Conservation (phyloP, 441 rosid genomes). For the Pelargonium fulgidum region DNA sequence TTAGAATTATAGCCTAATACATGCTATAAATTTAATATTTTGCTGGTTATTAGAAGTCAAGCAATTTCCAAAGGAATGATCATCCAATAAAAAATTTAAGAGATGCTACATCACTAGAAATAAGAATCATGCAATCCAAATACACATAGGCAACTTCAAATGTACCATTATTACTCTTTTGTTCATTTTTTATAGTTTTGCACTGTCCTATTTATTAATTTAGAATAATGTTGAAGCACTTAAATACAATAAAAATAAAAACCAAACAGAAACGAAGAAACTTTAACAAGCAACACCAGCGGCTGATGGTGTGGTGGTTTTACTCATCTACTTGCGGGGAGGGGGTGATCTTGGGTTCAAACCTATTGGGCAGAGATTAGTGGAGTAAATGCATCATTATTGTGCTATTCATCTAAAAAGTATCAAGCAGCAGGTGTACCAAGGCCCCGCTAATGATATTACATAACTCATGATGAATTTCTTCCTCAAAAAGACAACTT, state of each 20-base stretch:
- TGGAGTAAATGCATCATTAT: not conserved
- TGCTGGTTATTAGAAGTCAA: not conserved
- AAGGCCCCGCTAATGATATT: not conserved
- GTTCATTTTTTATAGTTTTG: not conserved
- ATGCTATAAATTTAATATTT: too few species aligned
- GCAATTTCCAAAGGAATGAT: not conserved
- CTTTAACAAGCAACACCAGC: not conserved
- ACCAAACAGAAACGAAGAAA: not conserved
- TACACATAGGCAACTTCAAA: not conserved
- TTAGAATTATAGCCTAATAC: not conserved
- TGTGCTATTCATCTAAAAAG: not conserved
- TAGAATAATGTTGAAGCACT: too few species aligned
- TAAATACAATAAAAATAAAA: not conserved
- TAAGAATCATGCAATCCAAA: not conserved
- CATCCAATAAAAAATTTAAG: not conserved
- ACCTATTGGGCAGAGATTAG: not conserved
- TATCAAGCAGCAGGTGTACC: not conserved
- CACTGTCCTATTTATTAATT: not conserved
- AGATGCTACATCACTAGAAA: not conserved
- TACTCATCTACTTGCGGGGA: not conserved
- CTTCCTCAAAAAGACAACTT: not conserved
- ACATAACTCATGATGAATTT: not conserved
- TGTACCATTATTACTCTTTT: not conserved
- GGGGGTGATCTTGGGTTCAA: not conserved
- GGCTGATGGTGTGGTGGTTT: not conserved